Conservation (phyloP, 805 yeast genomes). For the Blastobotrys muscicola region DNA sequence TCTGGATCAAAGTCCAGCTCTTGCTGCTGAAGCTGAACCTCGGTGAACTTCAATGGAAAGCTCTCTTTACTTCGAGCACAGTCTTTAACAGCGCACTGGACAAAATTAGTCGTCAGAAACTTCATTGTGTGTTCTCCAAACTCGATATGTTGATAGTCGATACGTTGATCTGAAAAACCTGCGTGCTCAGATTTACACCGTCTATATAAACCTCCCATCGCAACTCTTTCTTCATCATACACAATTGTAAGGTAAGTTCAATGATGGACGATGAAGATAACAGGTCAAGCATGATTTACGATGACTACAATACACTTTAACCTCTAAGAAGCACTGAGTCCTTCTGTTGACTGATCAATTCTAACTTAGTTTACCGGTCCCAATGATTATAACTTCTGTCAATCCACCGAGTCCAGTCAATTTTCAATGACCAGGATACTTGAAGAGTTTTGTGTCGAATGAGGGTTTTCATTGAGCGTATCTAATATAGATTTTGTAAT, state of each 20-base stretch:
- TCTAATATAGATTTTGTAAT: not conserved
- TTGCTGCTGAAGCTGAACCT: conserved; percentile 63
- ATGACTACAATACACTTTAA: too few species aligned
- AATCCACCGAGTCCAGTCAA: conserved; percentile 2
- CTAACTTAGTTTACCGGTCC: conserved; percentile 4
- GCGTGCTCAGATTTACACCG: too few species aligned
- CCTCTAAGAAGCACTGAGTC: too few species aligned
- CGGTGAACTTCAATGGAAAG: conserved; percentile 69
- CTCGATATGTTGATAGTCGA: not conserved
- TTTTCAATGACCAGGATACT: not conserved
- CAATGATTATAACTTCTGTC: conserved; percentile 7
- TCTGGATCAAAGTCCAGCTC: conserved; percentile 75
- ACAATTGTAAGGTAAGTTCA: too few species aligned
- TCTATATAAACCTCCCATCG: too few species aligned
- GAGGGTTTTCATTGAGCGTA: not conserved
- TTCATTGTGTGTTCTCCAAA: too few species aligned
- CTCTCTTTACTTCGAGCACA: conserved; percentile 69
- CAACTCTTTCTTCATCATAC: too few species aligned
- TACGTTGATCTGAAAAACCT: too few species aligned
- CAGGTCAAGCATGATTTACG: too few species aligned
- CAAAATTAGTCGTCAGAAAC: conserved; percentile 90
- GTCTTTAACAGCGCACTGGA: conserved; percentile 78
- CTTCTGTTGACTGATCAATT: too few species aligned
- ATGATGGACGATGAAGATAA: too few species aligned
- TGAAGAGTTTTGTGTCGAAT: not conserved